A percentile compares a stretch with the other conserved stretches of the same genome.
These are phyloP conservation scores for Echeveria elegans DNA, from an alignment of 164 flowering plant genomes.

Conservation along the genomic window DNA sequence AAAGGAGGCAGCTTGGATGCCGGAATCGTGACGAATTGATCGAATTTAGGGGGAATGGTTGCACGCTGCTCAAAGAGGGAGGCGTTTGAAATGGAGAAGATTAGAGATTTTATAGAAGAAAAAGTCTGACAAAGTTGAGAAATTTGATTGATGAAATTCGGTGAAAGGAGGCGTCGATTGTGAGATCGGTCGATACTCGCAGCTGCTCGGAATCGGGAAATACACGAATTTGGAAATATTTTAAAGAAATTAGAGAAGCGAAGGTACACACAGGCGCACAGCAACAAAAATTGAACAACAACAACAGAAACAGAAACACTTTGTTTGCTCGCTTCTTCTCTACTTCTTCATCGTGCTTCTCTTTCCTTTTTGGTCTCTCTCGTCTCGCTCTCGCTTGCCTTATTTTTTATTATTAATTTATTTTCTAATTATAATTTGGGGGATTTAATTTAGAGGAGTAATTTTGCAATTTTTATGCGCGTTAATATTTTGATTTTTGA, in stretches of 20 bases:
- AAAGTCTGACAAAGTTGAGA: too few relatives aligned
- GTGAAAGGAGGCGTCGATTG: background rate
- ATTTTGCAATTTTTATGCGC: too few relatives aligned
- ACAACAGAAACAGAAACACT: background rate
- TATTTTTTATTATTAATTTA: background rate
- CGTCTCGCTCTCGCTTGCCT: background rate
- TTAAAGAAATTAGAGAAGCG: too few relatives aligned
- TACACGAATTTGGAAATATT: background rate
- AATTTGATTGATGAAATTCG: background rate
- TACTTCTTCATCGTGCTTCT: background rate
- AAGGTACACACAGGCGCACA: too few relatives aligned
- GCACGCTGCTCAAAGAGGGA: background rate
- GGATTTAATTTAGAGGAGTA: background rate
- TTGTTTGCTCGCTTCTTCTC: background rate
- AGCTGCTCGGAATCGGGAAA: slow-evolving; percentile 2
- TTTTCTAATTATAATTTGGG: background rate
- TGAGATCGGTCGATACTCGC: background rate
- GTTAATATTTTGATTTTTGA: too few relatives aligned
- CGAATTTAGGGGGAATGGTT: background rate
- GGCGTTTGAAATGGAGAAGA: background rate
- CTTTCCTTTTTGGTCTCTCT: slow-evolving; percentile 5
- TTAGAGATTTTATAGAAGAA: too few relatives aligned
- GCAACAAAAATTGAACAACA: too few relatives aligned
- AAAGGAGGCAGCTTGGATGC: background rate
- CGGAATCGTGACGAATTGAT: background rate